Conservation (phyloP, 108 stramenopile species). For the Nitzschia sp. region DNA sequence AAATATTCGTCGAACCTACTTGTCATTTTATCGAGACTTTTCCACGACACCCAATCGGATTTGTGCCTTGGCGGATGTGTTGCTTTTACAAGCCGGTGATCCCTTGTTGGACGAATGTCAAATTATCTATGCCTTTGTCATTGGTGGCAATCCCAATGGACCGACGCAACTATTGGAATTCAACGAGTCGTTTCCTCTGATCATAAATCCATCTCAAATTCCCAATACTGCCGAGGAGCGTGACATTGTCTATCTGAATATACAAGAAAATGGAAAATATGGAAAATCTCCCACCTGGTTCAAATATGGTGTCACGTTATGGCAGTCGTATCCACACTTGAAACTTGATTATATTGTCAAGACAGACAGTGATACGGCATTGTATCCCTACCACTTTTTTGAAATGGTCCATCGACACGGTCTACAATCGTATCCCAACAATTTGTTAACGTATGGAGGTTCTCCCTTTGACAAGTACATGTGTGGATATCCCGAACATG, state of each 20-base stretch:
- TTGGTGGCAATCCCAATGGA: slow-evolving; percentile 22
- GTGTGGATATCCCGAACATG: slow-evolving; percentile 12
- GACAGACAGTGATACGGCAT: slow-evolving; percentile 6
- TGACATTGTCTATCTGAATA: slow-evolving; percentile 16
- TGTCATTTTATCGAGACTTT: slow-evolving; percentile 4
- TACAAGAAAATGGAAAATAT: slow-evolving; percentile 20
- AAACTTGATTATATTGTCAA: slow-evolving; percentile 28
- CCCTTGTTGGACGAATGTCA: slow-evolving; percentile 23
- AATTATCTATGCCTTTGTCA: slow-evolving; percentile 32
- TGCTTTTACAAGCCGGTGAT: not conserved
- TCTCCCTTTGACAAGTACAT: slow-evolving; percentile 1
- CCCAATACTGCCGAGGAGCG: not conserved
- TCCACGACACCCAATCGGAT: slow-evolving; percentile 10
- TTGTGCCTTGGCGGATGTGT: slow-evolving; percentile 13
- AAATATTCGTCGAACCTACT: slow-evolving; percentile 9
- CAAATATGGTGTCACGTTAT: slow-evolving; percentile 5
- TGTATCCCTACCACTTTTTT: slow-evolving; percentile 17
- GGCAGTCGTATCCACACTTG: not conserved
- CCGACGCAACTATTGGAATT: slow-evolving; percentile 16
- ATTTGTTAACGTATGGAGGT: not conserved
- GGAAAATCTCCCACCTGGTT: slow-evolving; percentile 26
- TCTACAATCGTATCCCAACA: not conserved
- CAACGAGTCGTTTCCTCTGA: slow-evolving; percentile 25
- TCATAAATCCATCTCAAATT: not conserved
- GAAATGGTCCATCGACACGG: not conserved